Evolutionary conservation across 2,329 filamentous ascomycete genomes (phyloP), one percentile per base, ranked within the genome.

Genomic region (Colletotrichum destructivum): DNA sequence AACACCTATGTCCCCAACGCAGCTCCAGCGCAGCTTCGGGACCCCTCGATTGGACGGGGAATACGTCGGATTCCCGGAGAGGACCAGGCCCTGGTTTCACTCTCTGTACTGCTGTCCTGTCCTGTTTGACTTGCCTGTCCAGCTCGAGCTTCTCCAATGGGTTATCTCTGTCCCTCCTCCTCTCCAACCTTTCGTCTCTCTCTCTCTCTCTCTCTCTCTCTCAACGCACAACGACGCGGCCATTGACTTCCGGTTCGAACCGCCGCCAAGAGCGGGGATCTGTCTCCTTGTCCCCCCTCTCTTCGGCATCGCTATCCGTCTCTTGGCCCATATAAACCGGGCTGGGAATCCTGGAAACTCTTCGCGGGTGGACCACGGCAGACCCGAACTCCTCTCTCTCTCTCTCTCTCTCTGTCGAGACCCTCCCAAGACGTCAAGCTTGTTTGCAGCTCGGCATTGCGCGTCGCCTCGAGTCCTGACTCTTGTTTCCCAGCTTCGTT

Each of bases 241-340:
- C 40, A 15, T 23, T 38, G 26, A 16, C 12, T 40, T 38, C 26
- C 31, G 31, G 59, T 23, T 11, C 38, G 44, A 23, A 40, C 46
- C 18, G 44, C 38, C 12, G n/a, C 31, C 44, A 26, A 62, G 44
- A 62, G 59, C 59, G 59, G 59, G 26, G 26, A 35, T 51, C 38
- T 15, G 15, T 46, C 18, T 18, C 23, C 59, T 60, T 63, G 69
- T 59, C 65, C 38, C 31, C 31, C 63, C 64, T 35, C 63, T 59
- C 26, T 49, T 69, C 65, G 69, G 65, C 65, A 71, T 69, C 59
- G 15, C 26, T 69, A 59, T 63, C 69, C 65, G 65, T 31, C 8
- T 11, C 47, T 59, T 63, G 69, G 65, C 59, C 65, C 69, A 71
- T 71, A 69, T 69, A 64, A 69, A 63, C 69, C 69, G 46, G 69